Conservation (phyloP, 352 stramenopile genomes). For the Pythium biforme region DNA sequence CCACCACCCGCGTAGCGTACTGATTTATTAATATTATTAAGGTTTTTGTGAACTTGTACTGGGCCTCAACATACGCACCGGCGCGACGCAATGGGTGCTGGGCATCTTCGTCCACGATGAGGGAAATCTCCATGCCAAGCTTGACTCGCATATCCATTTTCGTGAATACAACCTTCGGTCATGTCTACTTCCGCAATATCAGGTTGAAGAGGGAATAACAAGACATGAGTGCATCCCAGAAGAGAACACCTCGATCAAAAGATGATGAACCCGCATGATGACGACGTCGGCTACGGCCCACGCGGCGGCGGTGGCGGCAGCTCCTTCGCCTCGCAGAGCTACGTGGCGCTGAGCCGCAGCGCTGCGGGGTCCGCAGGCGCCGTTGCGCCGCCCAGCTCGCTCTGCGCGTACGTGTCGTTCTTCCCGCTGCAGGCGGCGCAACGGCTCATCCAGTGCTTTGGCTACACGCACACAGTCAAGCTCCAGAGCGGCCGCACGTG, state of each 20-base stretch:
- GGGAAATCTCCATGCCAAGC: background rate
- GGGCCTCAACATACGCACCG: too few species aligned
- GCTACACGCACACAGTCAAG: slow-evolving; percentile 57
- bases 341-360: slow-evolving; percentile 3
- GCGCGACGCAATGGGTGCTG: too few species aligned
- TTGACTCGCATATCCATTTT: too few species aligned
- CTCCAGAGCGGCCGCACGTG: slow-evolving; percentile 81
- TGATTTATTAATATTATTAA: slow-evolving; percentile 35
- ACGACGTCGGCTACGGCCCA: slow-evolving; percentile 13
- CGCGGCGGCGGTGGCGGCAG: background rate
- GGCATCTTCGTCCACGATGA: too few species aligned
- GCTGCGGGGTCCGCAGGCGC: background rate
- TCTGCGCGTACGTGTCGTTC: slow-evolving; percentile 44
- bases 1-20: background rate
- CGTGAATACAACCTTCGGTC: background rate
- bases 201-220: slow-evolving; percentile 7
- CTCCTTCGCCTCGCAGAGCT: slow-evolving; percentile 5
- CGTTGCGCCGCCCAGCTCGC: slow-evolving; percentile 3
- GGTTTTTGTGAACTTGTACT: background rate
- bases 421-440: slow-evolving; percentile 61
- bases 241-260: background rate
- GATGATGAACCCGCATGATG: slow-evolving; percentile 28
- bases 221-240: slow-evolving; percentile 3
- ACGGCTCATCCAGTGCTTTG: slow-evolving; percentile 68
- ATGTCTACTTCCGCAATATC: background rate